A percentile compares a stretch with the other conserved stretches of the same genome.
Evolutionary conservation across 2,329 filamentous ascomycete species (phyloP).

Genomic region (Ascochyta clinopodiicola): DNA sequence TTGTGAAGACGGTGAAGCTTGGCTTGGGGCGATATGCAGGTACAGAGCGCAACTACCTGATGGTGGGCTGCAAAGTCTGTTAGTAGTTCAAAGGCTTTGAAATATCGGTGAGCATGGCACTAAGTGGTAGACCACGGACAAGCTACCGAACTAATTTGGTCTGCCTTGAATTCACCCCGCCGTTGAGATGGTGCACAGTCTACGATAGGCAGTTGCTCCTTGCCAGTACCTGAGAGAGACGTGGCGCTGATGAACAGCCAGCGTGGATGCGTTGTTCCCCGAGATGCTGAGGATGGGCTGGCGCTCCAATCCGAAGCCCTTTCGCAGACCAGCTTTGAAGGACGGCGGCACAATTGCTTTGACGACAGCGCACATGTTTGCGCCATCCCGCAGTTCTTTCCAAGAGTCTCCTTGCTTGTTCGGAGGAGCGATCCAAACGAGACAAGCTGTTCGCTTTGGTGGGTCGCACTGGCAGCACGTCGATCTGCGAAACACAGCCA

Average conservation of each 20-base stretch:
- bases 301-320: constrained; percentile 8
- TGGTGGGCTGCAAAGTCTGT: constrained; percentile 24
- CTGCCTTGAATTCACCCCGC: constrained; percentile 26
- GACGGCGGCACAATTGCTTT: constrained; percentile 1
- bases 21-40: constrained; percentile 35
- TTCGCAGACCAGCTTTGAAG: not conserved
- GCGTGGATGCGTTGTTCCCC: constrained; percentile 15
- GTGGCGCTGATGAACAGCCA: constrained; percentile 17
- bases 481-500: constrained; percentile 31
- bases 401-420: constrained; percentile 15
- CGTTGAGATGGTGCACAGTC: constrained; percentile 22
- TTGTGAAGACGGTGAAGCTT: constrained; percentile 34
- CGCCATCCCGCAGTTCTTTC: constrained; percentile 12
- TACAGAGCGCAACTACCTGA: constrained; percentile 25
- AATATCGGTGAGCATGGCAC: constrained; percentile 22
- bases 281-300: constrained; percentile 5
- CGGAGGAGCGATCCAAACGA: constrained; percentile 27
- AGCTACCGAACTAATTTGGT: constrained; percentile 26
- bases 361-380: constrained; percentile 17
- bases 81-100: constrained; percentile 15
- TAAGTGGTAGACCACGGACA: constrained; percentile 17
- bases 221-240: constrained; percentile 12
- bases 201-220: constrained; percentile 28
- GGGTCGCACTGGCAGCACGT: constrained; percentile 39
- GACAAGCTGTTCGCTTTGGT: constrained; percentile 29